Evolutionary conservation across 495 filamentous ascomycete genomes (phyloP), one percentile per base, ranked within the genome.

Genomic region (Neurospora sublineolata): DNA sequence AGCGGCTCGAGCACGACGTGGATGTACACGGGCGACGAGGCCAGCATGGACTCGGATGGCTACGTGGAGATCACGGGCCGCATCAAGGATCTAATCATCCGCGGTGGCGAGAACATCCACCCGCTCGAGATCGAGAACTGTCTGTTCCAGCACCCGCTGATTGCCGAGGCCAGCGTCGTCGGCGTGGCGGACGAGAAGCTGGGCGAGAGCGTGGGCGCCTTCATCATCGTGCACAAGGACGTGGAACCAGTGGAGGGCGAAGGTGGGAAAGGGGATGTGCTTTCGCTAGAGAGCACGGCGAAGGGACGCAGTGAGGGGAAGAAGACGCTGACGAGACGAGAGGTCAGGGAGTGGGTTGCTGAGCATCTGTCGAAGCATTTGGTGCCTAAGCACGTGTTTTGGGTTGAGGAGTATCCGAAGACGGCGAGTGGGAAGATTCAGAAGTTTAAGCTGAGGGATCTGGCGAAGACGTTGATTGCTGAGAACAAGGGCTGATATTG

Each of bases 361-460:
- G 82, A 82, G 74, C 86, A 86, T 64, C 79, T 99, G 72, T 93
- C 91, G 68, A 82, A 86, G 75, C 94, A 97, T 83, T 83, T 84
- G 86, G 93, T 92, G 69, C 95, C 95, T 0, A 97, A 94, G 79
- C 88, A 96, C 79, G 89, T 97, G 39, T 97, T 97, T 80, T 97
- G 92, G 85, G 83, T 92, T 2, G 86, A 89, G 0, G 84, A 87
- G 10, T 95, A 92, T 76, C 95, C 95, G 9, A 97, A 97, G 85
- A 99, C 95, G 27, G 92, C 93, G 23, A 97, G 93, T 78, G 95
- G 95, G 38, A 99, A 99, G 86, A 95, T 99, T 52, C 93, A 97
- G 83, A 97, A 97, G 80, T 97, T 92, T 81, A 96, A 92, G 79
- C 81, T 99, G 76, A 87, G 86, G 79, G 90, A 93, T 42, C 44